Conservation (phyloP, 345 rosid species). For the Carallia brachiata region DNA sequence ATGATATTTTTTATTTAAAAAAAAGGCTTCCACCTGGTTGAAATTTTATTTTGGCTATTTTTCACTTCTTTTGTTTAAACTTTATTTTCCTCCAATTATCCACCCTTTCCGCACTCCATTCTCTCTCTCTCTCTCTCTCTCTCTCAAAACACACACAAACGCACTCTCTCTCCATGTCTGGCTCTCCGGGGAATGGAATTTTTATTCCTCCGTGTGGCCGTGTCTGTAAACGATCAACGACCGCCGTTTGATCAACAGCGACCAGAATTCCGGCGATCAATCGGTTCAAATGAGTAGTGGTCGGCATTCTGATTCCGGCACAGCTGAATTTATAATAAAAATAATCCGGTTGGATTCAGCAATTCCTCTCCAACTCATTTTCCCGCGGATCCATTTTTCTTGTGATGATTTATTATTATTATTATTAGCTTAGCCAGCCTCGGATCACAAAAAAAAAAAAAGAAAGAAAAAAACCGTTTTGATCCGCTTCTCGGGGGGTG, state of each 20-base stretch:
- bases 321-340: neutral
- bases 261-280: constrained; percentile 10
- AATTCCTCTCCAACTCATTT: neutral
- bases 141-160: too few species aligned
- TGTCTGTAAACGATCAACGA: neutral
- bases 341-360: neutral
- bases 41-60: too few species aligned
- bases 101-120: neutral
- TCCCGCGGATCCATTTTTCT: constrained; percentile 18
- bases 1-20: too few species aligned
- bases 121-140: neutral
- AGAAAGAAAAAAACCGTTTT: constrained; percentile 4
- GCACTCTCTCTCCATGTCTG: neutral
- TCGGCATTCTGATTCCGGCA: neutral
- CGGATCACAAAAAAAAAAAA: neutral
- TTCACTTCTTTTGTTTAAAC: neutral
- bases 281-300: constrained; percentile 12
- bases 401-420: neutral
- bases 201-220: neutral
- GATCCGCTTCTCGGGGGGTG: neutral
- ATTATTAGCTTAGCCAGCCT: too few species aligned
- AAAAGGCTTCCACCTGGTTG: too few species aligned
- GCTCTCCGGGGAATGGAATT: neutral
- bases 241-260: neutral
- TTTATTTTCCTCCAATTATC: constrained; percentile 7